Evolutionary conservation across 768 basidiomycete genomes (phyloP), one percentile per base, ranked within the genome.

Genomic region (Cantharellus anzutake): DNA sequence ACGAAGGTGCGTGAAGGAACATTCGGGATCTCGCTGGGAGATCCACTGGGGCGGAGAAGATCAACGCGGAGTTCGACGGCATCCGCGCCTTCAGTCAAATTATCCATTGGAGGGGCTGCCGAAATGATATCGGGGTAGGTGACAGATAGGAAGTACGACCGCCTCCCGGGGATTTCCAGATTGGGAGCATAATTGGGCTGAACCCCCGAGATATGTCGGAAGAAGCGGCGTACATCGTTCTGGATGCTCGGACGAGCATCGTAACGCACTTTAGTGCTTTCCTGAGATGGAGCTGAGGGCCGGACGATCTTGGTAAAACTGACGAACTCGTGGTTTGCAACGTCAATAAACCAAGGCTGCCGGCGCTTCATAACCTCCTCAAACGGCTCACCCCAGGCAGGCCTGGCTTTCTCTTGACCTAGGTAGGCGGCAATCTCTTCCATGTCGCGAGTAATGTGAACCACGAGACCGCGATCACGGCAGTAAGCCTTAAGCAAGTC

Each of bases 61-160:
- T 99, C 96, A 5, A 91, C 92, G 5, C 94, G 82, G n/a, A 98
- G 68, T 69, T 99, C 96, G 61, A 98, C 71, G 0, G 92, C 94
- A 66, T 98, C 93, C 4, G 83, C 86, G 3, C 96, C 96, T 16
- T 79, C 75, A 0, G 80, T 80, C 61, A 99, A 70, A 51, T 84
- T 79, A 29, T 86, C 80, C 48, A 98, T 77, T 57, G 79, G 69
- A 14, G 75, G 69, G 48, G 91, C 73, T 0, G 84, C 83, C 3
- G 80, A 78, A 0, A 76, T 80, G 63, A 96, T 68, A 67, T 96
- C 89, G 0, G 94, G 90, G 71, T 89, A 93, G 0, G 94, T 96
- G 60, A 99, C 74, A 4, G 84, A 84, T 44, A 98, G 76, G 77
- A 98, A 98, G 72, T 91, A 90, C 0, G 91, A 87, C n/a, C 86